Evolutionary conservation across 1,284 basidiomycete genomes (phyloP).

Genomic region (Ganoderma lingzhi): DNA sequence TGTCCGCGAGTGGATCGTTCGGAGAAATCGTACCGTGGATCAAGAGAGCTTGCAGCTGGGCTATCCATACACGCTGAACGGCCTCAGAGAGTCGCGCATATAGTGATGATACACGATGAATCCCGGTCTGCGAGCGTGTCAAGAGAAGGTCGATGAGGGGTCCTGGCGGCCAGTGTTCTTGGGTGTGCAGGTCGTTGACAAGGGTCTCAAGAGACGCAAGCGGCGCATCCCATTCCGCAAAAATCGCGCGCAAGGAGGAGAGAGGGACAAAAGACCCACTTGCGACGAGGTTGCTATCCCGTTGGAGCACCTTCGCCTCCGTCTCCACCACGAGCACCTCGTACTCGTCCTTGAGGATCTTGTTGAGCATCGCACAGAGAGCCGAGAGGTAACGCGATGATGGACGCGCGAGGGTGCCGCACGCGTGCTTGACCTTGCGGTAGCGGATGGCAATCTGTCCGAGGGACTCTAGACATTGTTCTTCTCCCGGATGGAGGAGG

Average conservation of each 20-base stretch:
- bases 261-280: slow-evolving; percentile 83
- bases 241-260: slow-evolving; percentile 81
- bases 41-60: slow-evolving; percentile 79
- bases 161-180: slow-evolving; percentile 72
- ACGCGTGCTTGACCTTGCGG: slow-evolving; percentile 69
- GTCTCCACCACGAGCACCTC: slow-evolving; percentile 82
- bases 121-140: slow-evolving; percentile 74
- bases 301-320: slow-evolving; percentile 78
- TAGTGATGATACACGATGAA: slow-evolving; percentile 76
- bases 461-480: slow-evolving; percentile 79
- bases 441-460: slow-evolving; percentile 78
- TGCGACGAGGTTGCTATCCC: slow-evolving; percentile 76
- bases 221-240: slow-evolving; percentile 87
- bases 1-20: slow-evolving; percentile 63
- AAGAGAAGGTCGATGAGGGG: slow-evolving; percentile 80
- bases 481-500: slow-evolving; percentile 87
- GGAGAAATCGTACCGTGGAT: slow-evolving; percentile 77
- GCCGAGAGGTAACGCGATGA: slow-evolving; percentile 81
- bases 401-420: slow-evolving; percentile 59
- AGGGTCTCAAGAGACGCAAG: slow-evolving; percentile 73
- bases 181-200: slow-evolving; percentile 64
- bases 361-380: slow-evolving; percentile 73
- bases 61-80: slow-evolving; percentile 83
- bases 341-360: slow-evolving; percentile 81
- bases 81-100: slow-evolving; percentile 71